Conservation (phyloP, 305 asterid species). For the Plantago lanceolata region DNA sequence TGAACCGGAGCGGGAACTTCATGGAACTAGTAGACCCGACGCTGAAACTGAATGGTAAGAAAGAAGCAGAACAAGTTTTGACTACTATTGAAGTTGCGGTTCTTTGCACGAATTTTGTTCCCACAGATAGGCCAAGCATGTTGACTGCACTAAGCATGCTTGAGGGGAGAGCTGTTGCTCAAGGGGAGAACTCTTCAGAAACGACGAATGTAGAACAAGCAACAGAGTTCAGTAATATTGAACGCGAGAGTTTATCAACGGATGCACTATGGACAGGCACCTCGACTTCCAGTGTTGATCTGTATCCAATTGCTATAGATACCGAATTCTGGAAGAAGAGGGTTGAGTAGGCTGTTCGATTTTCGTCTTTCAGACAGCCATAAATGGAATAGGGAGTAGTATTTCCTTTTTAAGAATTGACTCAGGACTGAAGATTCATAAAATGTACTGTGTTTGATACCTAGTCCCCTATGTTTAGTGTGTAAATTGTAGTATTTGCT, state of each 20-base stretch:
- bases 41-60: slow-evolving; percentile 47
- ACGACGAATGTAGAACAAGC: not conserved
- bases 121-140: slow-evolving; percentile 77
- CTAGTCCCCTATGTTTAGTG: no score
- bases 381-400: no score
- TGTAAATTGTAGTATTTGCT: no score
- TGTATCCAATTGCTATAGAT: slow-evolving; percentile 38
- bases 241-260: slow-evolving; percentile 30
- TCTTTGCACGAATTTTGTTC: slow-evolving; percentile 73
- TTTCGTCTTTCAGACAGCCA: no score
- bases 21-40: slow-evolving; percentile 76
- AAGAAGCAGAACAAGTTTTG: slow-evolving; percentile 45
- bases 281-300: slow-evolving; percentile 37
- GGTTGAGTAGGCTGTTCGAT: not conserved
- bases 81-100: slow-evolving; percentile 52
- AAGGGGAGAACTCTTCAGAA: slow-evolving; percentile 1
- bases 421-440: no score
- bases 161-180: slow-evolving; percentile 42
- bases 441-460: no score
- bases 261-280: slow-evolving; percentile 41
- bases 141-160: slow-evolving; percentile 78
- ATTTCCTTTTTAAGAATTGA: no score
- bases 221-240: slow-evolving; percentile 3
- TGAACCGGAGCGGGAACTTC: slow-evolving; percentile 78
- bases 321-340: slow-evolving; percentile 44